Conservation (phyloP, 2,329 filamentous ascomycete genomes). For the Calonectria pteridis region DNA sequence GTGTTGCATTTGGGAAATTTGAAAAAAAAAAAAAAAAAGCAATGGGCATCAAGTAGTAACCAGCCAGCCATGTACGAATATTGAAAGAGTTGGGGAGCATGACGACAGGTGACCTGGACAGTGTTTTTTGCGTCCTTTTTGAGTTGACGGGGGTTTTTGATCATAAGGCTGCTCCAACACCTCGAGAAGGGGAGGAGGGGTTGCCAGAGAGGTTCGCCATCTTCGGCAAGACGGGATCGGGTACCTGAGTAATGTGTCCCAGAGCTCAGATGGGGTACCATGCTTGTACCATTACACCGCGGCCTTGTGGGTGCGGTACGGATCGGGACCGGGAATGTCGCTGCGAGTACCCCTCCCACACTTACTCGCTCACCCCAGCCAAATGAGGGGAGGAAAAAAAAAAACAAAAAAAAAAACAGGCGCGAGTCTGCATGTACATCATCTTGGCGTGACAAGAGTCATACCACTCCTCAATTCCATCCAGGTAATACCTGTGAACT, state of each 20-base stretch:
- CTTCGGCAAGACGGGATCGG: slow-evolving; percentile 21
- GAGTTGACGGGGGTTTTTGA: slow-evolving; percentile 7
- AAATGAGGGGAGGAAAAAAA: not conserved
- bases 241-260: slow-evolving; percentile 18
- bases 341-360: not conserved
- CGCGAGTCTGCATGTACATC: not conserved
- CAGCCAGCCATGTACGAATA: not conserved
- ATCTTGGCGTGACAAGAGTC: not conserved
- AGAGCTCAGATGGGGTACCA: not conserved
- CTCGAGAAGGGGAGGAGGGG: not conserved
- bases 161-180: not conserved
- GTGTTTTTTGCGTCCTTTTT: slow-evolving; percentile 23
- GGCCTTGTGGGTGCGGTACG: not conserved
- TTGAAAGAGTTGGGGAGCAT: not conserved
- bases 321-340: not conserved
- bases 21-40: too few species aligned
- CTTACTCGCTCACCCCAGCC: not conserved
- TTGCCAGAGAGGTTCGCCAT: slow-evolving; percentile 1
- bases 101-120: slow-evolving; percentile 2
- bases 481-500: not conserved
- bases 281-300: not conserved
- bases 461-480: not conserved
- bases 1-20: not conserved
- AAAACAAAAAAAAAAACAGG: not conserved
- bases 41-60: not conserved